phyloP scores from a whole-genome alignment of 805 yeast species.

The Yarrowia keelungensis region DNA sequence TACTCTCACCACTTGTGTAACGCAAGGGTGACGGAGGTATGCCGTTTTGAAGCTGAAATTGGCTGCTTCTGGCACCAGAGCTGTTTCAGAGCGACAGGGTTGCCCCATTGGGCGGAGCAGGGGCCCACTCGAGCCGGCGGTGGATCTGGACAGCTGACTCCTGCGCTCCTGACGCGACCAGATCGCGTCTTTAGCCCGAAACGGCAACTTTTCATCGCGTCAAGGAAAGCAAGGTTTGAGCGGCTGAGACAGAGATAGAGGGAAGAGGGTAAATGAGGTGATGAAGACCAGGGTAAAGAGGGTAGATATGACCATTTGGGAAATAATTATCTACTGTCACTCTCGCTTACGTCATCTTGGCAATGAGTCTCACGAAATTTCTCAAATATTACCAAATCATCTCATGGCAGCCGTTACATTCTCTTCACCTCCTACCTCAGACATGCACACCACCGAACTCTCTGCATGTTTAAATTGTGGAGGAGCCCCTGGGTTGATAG shows the following conservation, averaged over 20 bases:
- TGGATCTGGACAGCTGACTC: neutral
- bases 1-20: no score
- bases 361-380: no score
- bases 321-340: no score
- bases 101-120: slow-evolving; percentile 7
- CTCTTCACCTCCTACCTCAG: slow-evolving; percentile 27
- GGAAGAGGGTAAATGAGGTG: no score
- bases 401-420: neutral
- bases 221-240: neutral
- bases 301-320: no score
- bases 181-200: slow-evolving; percentile 27
- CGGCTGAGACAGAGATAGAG: no score
- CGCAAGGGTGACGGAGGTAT: slow-evolving; percentile 2
- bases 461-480: neutral
- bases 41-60: neutral
- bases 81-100: neutral
- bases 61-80: neutral
- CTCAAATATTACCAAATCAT: no score
- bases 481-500: neutral
- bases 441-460: slow-evolving; percentile 28
- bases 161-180: slow-evolving; percentile 24
- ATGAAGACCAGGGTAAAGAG: no score
- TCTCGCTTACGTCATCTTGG: no score
- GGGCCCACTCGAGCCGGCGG: slow-evolving; percentile 8
- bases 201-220: neutral